phyloP scores from a whole-genome alignment of 164 flowering plant genomes.

The Magnolia kwangsiensis region DNA sequence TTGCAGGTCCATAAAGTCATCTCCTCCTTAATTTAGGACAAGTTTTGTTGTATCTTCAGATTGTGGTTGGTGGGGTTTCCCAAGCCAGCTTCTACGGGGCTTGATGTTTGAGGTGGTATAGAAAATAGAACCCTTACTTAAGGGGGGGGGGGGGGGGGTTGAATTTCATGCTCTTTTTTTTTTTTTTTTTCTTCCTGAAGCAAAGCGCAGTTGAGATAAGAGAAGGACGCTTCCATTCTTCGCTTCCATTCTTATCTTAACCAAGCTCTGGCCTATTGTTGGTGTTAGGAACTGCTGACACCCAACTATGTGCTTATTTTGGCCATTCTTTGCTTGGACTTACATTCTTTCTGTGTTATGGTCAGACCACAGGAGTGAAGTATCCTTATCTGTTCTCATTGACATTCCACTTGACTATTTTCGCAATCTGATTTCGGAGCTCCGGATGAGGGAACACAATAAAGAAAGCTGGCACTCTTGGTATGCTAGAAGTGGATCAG shows the following conservation, averaged over 20 bases:
- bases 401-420: constrained; percentile 69
- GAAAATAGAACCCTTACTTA: neutral
- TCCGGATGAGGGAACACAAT: constrained; percentile 53
- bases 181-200: neutral
- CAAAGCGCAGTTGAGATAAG: neutral
- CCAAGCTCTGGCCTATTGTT: neutral
- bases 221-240: neutral
- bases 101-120: neutral
- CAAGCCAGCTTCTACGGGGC: neutral
- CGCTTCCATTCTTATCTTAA: neutral
- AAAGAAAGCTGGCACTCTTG: constrained; percentile 80
- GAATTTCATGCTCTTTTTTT: neutral
- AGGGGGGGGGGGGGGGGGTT: neutral
- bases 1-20: constrained; percentile 52
- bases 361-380: constrained; percentile 51
- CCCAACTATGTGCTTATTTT: neutral
- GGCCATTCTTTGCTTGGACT: neutral
- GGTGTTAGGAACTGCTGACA: neutral
- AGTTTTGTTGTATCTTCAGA: neutral
- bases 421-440: constrained; percentile 61
- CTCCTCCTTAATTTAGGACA: neutral
- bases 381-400: constrained; percentile 45
- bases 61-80: neutral
- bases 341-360: constrained; percentile 14
- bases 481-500: constrained; percentile 70